Base-by-base conservation (phyloP, 331 rosid genomes). In the Phaseolus coccineus region DNA sequence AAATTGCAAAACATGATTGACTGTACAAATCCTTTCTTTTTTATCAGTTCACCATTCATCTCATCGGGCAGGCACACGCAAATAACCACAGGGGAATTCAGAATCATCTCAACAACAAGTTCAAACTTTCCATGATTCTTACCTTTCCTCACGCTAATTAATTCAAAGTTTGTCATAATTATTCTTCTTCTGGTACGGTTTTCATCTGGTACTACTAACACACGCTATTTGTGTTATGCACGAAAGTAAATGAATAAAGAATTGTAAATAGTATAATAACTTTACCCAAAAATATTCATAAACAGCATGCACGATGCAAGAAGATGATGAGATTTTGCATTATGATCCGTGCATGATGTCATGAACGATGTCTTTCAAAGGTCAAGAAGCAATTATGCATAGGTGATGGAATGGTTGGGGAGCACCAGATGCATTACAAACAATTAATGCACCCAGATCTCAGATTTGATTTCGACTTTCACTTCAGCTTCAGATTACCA, bases 371-470 rank as follows among this genome's bases (percentile, higher is more conserved):
- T 73, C 61, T 61, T 69, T 80, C 71, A 62, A 57, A 62, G 33
- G 84, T 80, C 84, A 84, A 53, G 28, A 75, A 76, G 67, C 48
- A 46, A 84, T 84, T 61, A 84, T 77, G 63, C 77, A 79, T 58
- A 25, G 44, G 4, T 76, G 79, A 79, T 69, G 56, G 81, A 75
- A 61, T 74, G 33, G 84, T 73, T 42, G 30, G 37, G 56, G 59
- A 46, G 24, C 53, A 28, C 4, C 16, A 46, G 35, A 57, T 6
- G 69, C 71, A 58, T 24, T 51, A 69, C 81, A 11, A 65, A 77
- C 63, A 56, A 64, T 47, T 68, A 79, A 79, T 79, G 80, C 61
- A 44, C 0, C 11, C 1, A 37, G 42, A 37, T 37, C 6, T 37
- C 42, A 64, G 75, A 84, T 72, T 80, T 77, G 27, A 80, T 71